Percentiles rank a stretch among this genome's conserved stretches.
phyloP scores from a whole-genome alignment of 352 stramenopile species.

The Phytophthora sp. region DNA sequence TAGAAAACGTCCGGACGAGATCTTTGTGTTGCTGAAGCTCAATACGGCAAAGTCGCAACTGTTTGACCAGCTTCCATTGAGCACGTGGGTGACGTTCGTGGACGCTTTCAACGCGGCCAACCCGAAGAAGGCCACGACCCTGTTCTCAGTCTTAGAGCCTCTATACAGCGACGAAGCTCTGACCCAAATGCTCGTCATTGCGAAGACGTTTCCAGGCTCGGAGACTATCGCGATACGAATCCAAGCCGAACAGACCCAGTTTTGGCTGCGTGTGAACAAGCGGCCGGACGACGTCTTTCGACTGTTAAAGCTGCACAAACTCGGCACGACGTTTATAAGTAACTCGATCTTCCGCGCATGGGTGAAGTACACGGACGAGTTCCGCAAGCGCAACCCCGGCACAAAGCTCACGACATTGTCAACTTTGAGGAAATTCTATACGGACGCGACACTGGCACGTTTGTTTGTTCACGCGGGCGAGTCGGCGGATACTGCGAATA shows the following conservation, averaged over 20 bases:
- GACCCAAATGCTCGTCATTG: slow-evolving; percentile 9
- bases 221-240: not conserved
- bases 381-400: slow-evolving; percentile 13
- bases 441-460: not conserved
- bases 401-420: slow-evolving; percentile 1
- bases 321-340: not conserved
- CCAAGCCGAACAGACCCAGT: not conserved
- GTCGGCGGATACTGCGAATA: slow-evolving; percentile 3
- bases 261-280: not conserved
- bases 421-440: slow-evolving; percentile 17
- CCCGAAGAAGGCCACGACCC: not conserved
- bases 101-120: slow-evolving; percentile 13
- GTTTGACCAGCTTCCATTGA: slow-evolving; percentile 19
- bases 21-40: slow-evolving; percentile 20
- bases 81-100: slow-evolving; percentile 18
- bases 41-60: slow-evolving; percentile 4
- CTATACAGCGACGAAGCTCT: not conserved
- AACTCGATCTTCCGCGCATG: slow-evolving; percentile 12
- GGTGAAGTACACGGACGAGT: slow-evolving; percentile 18
- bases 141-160: slow-evolving; percentile 1
- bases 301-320: slow-evolving; percentile 4
- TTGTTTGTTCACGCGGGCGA: slow-evolving; percentile 16
- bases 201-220: not conserved
- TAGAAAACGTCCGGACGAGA: slow-evolving; percentile 10
- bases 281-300: not conserved